Evolutionary conservation across 768 basidiomycete species (phyloP), one percentile per base, ranked within the genome.

Genomic region (Pleurotus tuoliensis): DNA sequence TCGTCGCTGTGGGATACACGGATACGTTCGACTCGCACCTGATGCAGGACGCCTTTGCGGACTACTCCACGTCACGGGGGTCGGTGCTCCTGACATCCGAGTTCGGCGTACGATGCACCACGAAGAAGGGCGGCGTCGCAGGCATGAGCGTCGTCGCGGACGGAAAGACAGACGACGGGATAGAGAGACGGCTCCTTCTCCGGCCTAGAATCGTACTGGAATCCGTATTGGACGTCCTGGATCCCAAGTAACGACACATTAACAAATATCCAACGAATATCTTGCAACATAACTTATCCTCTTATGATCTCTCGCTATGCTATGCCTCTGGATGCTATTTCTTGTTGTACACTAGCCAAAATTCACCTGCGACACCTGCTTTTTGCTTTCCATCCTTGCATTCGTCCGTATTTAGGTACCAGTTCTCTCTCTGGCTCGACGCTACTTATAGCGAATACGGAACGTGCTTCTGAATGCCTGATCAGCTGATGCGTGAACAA

Each of bases 171-270:
- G 76, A 69, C 5, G 80, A 76, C 27, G 78, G 75, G 34, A 67
- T 83, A 43, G 88, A 89, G 51, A 76, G 78, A 59, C 78, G 84
- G 62, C 67, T 84, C 53, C 69, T 91, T 49, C 71, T 90, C 56
- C 76, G 76, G 64, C 88, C 89, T n/a, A 90, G 88, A 67, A 87
- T 90, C 3, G 82, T 91, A 40, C 69, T 90, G 56, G 88, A 90
- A 64, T 84, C 83, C n/a, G 86, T 88, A 8, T 61, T 79, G 51
- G 77, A 78, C 51, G 71, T 76, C 22, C 66, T 80, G 59, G 69
- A 73, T 46, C 65, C 63, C n/a, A 63, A 62, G 50, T 69, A 52
- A 62, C 18, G 9, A 13, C 22, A 3, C 30, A 1, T 4, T 25
- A 25, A 25, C 24, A 4, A 25, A 25, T 25, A 34, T 34, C 30